phyloP scores from a whole-genome alignment of 2,329 filamentous ascomycete species.

The Fonsecaea erecta region DNA sequence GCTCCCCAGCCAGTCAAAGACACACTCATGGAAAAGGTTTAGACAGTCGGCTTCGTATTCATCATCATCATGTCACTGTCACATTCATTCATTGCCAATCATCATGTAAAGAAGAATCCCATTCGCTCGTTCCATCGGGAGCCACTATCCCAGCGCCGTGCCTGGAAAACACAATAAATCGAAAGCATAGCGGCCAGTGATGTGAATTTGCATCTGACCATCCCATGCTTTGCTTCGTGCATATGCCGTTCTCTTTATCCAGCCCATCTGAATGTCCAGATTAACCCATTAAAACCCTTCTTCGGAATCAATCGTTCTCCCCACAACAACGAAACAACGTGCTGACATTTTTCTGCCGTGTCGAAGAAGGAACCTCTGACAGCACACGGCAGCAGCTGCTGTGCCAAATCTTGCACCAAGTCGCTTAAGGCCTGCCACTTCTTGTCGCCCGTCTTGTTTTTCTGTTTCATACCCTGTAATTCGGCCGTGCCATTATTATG shows the following conservation, averaged over 20 bases:
- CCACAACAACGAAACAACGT: slow-evolving; percentile 26
- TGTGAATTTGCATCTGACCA: background rate
- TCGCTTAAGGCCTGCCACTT: slow-evolving; percentile 16
- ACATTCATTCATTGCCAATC: slow-evolving; percentile 1
- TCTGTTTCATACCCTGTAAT: slow-evolving; percentile 24
- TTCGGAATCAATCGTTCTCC: slow-evolving; percentile 26
- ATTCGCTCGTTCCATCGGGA: background rate
- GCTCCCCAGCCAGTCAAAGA: background rate
- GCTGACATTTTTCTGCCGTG: slow-evolving; percentile 19
- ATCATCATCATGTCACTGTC: background rate
- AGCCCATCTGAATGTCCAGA: slow-evolving; percentile 35
- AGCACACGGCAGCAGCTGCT: slow-evolving; percentile 6
- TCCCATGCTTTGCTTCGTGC: background rate
- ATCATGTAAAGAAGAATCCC: background rate
- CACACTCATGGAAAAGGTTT: background rate
- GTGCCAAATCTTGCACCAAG: slow-evolving; percentile 18
- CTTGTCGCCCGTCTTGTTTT: slow-evolving; percentile 19
- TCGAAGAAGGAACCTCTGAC: slow-evolving; percentile 9
- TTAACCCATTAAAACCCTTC: slow-evolving; percentile 29
- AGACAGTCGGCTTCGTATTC: background rate
- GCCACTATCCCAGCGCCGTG: slow-evolving; percentile 1
- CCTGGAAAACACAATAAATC: background rate
- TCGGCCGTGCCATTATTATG: slow-evolving; percentile 18
- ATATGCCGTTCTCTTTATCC: slow-evolving; percentile 2
- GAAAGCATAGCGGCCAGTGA: background rate